A percentile compares a stretch with the other conserved stretches of the same genome.
These are phyloP conservation scores for Berberis vulgaris DNA, from an alignment of 164 flowering plant species.

Conservation along the genomic window DNA sequence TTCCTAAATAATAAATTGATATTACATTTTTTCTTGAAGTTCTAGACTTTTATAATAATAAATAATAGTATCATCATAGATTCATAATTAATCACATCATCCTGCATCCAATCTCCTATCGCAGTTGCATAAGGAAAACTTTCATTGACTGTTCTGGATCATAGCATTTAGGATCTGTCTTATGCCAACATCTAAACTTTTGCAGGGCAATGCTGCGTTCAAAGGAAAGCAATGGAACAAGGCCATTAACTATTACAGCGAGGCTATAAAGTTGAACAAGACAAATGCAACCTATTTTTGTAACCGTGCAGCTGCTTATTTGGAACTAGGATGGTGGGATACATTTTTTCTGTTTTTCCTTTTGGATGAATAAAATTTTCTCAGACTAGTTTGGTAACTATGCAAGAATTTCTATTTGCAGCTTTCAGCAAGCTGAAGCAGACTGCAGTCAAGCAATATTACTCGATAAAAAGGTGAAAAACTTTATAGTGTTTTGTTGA, in stretches of 20 bases:
- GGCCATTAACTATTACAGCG: constrained; percentile 74
- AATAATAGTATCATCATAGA: too few relatives aligned
- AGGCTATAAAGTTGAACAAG: constrained; percentile 78
- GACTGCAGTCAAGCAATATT: constrained; percentile 76
- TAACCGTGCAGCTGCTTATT: constrained; percentile 92
- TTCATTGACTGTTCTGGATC: not conserved
- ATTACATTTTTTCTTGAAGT: too few relatives aligned
- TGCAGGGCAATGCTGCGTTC: constrained; percentile 93
- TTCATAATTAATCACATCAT: too few relatives aligned
- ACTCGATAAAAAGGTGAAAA: constrained; percentile 80
- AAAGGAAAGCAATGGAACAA: constrained; percentile 89
- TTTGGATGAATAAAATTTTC: not conserved
- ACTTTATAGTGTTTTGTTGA: not conserved
- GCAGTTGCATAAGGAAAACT: not conserved
- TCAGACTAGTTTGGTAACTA: not conserved
- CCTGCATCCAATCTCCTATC: too few relatives aligned
- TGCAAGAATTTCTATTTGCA: constrained; percentile 24
- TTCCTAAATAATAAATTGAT: too few relatives aligned
- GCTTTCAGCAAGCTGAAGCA: constrained; percentile 87
- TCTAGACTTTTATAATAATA: too few relatives aligned
- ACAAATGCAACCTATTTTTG: constrained; percentile 63
- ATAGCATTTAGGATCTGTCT: not conserved
- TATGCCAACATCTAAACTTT: not conserved
- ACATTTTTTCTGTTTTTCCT: not conserved
- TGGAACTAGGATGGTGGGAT: constrained; percentile 77